Base-by-base conservation (phyloP, 768 basidiomycete species). In the Cystofilobasidium ferigula region DNA sequence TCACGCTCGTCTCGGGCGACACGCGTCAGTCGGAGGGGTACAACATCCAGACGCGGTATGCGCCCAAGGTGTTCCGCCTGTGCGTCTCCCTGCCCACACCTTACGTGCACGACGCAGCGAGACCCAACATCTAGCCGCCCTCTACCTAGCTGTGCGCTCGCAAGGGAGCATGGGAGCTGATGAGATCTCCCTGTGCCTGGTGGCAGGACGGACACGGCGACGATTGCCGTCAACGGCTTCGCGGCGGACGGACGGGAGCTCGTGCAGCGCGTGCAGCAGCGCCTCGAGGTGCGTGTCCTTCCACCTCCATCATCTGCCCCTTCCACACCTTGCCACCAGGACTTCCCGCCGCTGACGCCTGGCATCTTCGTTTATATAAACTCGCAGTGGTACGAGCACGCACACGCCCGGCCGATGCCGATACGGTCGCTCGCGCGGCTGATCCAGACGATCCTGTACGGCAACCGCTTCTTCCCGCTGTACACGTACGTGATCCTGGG, bases 381-480 rank as follows among this genome's bases (percentile, higher is more conserved):
- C n/a, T n/a, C 35, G 42, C 69, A 98, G 93, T 98, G 92, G 93
- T 99, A 98, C 77, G 84, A 86, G 64, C 92, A 97, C 77, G 92
- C 91, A 13, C 94, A 99, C 77, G 83, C 89, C 69, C 95, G 95
- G 77, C 89, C 91, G 71, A 97, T 97, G 89, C 86, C 90, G n/a
- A 82, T 99, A 42, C 86, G 87, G 69, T 86, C 92, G 30, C 95
- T 99, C 74, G 95, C 95, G n/a, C 85, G 95, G 66, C 82, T 99
- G 72, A 93, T 99, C 64, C 94, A 98, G 76, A 95, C 93, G 22
- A 94, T 98, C 89, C 82, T 99, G 32, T 99, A 99, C 76, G 87
- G 82, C 45, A 86, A 87, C 69, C 86, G 94, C 61, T 70, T 70
- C 67, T 99, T 99, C 84, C 95, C 95, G 0, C 98, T 88, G 81